These are phyloP conservation scores for Blastobotrys arbuscula DNA, from an alignment of 1,139 yeast genomes.

Conservation along the genomic window DNA sequence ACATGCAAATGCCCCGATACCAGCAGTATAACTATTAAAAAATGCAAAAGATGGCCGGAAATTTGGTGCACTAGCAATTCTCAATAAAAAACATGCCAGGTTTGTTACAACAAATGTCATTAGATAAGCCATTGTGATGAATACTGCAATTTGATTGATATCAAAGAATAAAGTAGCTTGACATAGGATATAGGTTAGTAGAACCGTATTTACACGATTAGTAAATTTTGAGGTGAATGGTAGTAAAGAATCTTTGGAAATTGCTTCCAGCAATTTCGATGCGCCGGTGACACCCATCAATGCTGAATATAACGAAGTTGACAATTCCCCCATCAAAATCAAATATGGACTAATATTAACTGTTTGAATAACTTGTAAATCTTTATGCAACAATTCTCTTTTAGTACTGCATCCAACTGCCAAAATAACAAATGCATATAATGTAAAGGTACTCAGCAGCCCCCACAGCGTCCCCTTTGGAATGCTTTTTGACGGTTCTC, in stretches of 20 bases:
- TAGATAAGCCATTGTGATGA: constrained; percentile 92
- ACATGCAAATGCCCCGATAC: constrained; percentile 63
- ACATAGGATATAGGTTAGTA: constrained; percentile 74
- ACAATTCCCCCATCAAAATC: constrained; percentile 78
- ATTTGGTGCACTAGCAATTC: constrained; percentile 90
- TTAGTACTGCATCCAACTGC: constrained; percentile 79
- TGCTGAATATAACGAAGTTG: constrained; percentile 86
- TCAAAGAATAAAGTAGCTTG: constrained; percentile 83
- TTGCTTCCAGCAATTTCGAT: constrained; percentile 82
- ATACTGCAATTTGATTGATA: constrained; percentile 88
- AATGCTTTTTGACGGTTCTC: constrained; percentile 78
- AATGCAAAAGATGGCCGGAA: constrained; percentile 91
- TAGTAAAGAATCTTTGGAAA: constrained; percentile 76
- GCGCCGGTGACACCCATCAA: constrained; percentile 96
- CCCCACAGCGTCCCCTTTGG: constrained; percentile 90
- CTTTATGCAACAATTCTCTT: constrained; percentile 64
- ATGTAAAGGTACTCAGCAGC: constrained; percentile 61
- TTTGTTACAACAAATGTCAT: constrained; percentile 95
- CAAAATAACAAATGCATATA: constrained; percentile 69
- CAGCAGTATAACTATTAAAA: constrained; percentile 78
- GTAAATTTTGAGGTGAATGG: constrained; percentile 66
- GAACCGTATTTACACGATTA: constrained; percentile 57
- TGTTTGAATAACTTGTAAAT: constrained; percentile 79
- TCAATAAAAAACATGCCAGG: constrained; percentile 81
- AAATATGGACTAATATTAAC: constrained; percentile 65